Percentiles rank a stretch among this genome's conserved stretches.
Conservation (phyloP, 2,329 filamentous ascomycete species). For the Aspergillus fischeri region DNA sequence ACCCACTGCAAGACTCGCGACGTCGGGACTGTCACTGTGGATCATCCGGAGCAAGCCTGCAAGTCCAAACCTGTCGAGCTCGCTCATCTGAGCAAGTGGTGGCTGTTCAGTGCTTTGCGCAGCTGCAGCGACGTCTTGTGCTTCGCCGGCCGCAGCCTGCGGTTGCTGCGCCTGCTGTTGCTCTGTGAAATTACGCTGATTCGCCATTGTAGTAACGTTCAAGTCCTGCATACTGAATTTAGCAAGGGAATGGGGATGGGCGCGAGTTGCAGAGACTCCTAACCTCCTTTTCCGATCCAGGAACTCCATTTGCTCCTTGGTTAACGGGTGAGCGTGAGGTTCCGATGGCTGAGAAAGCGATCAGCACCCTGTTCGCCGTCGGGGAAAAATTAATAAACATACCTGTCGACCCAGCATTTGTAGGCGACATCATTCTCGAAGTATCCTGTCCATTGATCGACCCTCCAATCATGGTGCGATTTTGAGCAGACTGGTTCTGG, state of each 20-base stretch:
- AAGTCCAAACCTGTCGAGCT: conserved; percentile 57
- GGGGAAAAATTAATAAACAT: conserved; percentile 6
- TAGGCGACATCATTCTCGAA: conserved; percentile 35
- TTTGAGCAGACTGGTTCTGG: conserved; percentile 37
- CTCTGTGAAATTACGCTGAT: conserved; percentile 32
- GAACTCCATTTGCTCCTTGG: conserved; percentile 40
- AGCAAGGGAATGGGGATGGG: neutral
- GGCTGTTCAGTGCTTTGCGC: conserved; percentile 35
- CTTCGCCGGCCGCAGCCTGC: conserved; percentile 28
- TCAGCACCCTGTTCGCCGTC: conserved; percentile 10
- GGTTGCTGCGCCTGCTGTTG: conserved; percentile 36
- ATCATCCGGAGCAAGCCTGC: conserved; percentile 57
- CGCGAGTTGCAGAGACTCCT: neutral
- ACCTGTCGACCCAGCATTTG: conserved; percentile 26
- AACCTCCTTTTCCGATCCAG: conserved; percentile 42
- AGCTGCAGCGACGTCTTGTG: conserved; percentile 31
- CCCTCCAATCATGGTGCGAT: conserved; percentile 27
- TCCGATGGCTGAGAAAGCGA: conserved; percentile 27
- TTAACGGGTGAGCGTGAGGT: conserved; percentile 41
- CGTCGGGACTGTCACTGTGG: conserved; percentile 50
- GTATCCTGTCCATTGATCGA: conserved; percentile 37
- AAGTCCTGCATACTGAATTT: conserved; percentile 29
- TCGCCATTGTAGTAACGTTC: conserved; percentile 29
- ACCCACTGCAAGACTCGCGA: conserved; percentile 55
- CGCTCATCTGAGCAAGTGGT: conserved; percentile 54